Evolutionary conservation across 345 rosid genomes (phyloP).

Genomic region (Rubroshorea leprosula): DNA sequence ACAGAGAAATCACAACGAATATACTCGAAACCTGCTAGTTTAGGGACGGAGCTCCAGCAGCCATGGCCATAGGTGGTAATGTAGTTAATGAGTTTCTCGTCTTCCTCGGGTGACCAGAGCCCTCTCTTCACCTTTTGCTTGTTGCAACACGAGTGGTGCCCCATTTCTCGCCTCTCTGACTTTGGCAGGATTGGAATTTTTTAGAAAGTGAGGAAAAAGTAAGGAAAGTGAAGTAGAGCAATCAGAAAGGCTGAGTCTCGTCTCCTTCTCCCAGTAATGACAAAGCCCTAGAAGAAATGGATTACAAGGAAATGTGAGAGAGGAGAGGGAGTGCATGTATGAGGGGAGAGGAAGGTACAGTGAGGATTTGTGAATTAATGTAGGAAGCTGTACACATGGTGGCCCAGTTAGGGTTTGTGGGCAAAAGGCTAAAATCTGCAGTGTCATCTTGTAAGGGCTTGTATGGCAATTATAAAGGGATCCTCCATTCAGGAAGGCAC

Average conservation of each 20-base stretch:
- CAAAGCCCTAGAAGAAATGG: conserved; percentile 15
- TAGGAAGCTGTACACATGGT: conserved; percentile 27
- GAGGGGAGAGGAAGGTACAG: conserved; percentile 13
- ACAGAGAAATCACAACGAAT: background rate
- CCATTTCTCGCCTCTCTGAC: conserved; percentile 39
- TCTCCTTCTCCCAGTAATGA: background rate
- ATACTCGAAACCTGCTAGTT: conserved; percentile 63
- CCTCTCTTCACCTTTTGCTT: conserved; percentile 99
- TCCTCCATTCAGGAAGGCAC: conserved; percentile 4
- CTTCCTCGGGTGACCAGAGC: conserved; percentile 98
- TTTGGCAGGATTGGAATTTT: no score
- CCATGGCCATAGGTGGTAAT: conserved; percentile 91
- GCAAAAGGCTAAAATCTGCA: conserved; percentile 62
- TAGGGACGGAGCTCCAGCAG: conserved; percentile 98
- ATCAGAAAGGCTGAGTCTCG: no score
- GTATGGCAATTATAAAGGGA: conserved; percentile 42
- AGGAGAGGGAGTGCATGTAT: background rate
- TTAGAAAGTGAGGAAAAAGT: conserved; percentile 19
- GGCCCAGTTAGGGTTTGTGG: conserved; percentile 58
- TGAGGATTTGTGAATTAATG: conserved; percentile 30
- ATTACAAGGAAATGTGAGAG: conserved; percentile 1
- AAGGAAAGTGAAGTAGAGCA: conserved; percentile 6
- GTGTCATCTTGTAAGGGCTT: conserved; percentile 23
- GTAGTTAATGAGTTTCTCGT: conserved; percentile 90
- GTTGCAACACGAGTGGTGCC: conserved; percentile 98